Conservation (phyloP, 257 asterid species). For the Fraxinus americana region DNA sequence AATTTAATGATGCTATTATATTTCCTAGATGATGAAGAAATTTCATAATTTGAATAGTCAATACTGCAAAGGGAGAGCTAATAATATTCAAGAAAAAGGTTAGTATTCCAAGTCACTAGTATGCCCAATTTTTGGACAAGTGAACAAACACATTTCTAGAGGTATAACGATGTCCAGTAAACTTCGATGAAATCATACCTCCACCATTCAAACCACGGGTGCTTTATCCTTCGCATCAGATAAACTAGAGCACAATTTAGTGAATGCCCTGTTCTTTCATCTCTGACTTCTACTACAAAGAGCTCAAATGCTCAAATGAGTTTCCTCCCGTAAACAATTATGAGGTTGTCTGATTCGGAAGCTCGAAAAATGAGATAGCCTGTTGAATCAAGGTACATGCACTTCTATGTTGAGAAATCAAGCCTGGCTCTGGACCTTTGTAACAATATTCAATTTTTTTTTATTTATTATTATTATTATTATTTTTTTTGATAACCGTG, state of each 20-base stretch:
- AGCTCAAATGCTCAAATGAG: constrained; percentile 2
- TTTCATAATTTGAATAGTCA: too few species aligned
- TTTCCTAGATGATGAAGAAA: too few species aligned
- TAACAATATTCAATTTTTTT: background rate
- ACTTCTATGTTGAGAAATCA: background rate
- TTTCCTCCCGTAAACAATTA: constrained; percentile 2
- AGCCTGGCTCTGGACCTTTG: background rate
- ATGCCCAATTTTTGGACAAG: too few species aligned
- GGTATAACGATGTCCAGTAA: background rate
- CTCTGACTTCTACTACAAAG: background rate
- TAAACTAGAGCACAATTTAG: constrained; percentile 7
- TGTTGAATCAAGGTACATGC: background rate
- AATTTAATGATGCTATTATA: too few species aligned
- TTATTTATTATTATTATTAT: too few species aligned
- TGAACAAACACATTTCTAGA: background rate
- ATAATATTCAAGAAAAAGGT: too few species aligned
- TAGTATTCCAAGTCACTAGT: too few species aligned
- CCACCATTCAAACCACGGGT: background rate
- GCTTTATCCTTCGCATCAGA: background rate
- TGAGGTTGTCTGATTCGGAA: constrained; percentile 1
- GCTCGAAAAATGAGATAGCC: background rate
- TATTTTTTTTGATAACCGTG: too few species aligned
- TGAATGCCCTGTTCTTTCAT: constrained; percentile 2
- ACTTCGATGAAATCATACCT: background rate
- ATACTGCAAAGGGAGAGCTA: too few species aligned